These are phyloP conservation scores for Bauhinia variegata DNA, from an alignment of 306 rosid genomes.

Conservation along the genomic window DNA sequence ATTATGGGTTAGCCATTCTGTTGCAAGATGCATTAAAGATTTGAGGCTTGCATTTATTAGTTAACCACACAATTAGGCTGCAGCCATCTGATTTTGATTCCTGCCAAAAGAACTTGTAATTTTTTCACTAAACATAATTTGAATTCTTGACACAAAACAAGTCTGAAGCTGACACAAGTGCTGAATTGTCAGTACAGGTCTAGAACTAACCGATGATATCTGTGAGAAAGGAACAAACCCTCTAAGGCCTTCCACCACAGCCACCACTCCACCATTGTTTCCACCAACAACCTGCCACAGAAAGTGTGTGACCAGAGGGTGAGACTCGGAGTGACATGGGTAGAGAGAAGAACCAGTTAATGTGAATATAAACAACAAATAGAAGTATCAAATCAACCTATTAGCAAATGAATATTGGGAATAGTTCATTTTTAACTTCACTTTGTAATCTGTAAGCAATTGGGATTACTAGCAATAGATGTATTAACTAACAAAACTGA, in stretches of 20 bases:
- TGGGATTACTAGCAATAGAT: constrained; percentile 14
- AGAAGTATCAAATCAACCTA: constrained; percentile 2
- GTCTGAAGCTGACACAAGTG: constrained; percentile 24
- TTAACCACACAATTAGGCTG: constrained; percentile 4
- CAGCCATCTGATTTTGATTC: constrained; percentile 23
- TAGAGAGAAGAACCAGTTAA: neutral
- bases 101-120: neutral
- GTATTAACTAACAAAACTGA: constrained; percentile 3
- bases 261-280: constrained; percentile 96
- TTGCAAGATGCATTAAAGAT: constrained; percentile 4
- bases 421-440: constrained; percentile 14
- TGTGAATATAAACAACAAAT: neutral
- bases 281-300: constrained; percentile 72
- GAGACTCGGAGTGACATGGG: neutral
- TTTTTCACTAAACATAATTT: constrained; percentile 17
- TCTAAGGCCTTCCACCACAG: constrained; percentile 84
- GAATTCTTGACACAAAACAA: constrained; percentile 10
- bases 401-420: neutral
- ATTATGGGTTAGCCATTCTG: neutral
- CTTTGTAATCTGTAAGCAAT: neutral
- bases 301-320: neutral
- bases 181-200: constrained; percentile 24
- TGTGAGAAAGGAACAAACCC: constrained; percentile 99
- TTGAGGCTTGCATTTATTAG: neutral
- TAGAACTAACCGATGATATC: constrained; percentile 79